phyloP scores from a whole-genome alignment of 2,329 filamentous ascomycete species.

The Beauveria rudraprayagi region DNA sequence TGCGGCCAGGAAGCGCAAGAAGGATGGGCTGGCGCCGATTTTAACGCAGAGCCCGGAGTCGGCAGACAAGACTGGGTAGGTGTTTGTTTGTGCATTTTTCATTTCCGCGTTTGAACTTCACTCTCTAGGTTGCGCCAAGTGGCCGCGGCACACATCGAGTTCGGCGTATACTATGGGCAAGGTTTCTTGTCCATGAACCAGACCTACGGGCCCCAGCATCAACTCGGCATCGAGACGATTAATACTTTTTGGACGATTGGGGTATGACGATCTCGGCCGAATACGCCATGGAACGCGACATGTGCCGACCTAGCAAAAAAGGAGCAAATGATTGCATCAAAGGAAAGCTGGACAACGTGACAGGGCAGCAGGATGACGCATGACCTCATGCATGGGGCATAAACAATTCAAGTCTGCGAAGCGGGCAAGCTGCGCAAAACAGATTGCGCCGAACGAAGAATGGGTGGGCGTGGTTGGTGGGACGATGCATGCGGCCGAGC shows the following conservation, averaged over 20 bases:
- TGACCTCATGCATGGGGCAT: neutral
- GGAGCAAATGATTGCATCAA: neutral
- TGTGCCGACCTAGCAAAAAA: neutral
- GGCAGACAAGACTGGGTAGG: slow-evolving; percentile 31
- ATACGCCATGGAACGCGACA: neutral
- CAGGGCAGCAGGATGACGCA: neutral
- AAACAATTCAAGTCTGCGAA: neutral
- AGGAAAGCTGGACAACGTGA: neutral
- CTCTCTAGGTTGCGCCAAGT: neutral
- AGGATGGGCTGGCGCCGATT: slow-evolving; percentile 66
- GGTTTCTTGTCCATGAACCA: neutral
- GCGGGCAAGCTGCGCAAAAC: neutral
- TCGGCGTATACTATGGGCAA: neutral
- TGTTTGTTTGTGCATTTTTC: slow-evolving; percentile 15
- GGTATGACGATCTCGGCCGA: neutral
- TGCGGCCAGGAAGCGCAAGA: slow-evolving; percentile 62
- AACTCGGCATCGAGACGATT: neutral
- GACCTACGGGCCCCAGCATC: neutral
- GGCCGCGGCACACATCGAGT: neutral
- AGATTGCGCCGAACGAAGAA: neutral
- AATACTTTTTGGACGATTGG: neutral
- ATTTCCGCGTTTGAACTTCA: neutral
- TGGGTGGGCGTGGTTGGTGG: neutral
- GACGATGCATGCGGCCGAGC: neutral
- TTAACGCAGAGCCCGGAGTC: slow-evolving; percentile 54